A percentile compares a stretch with the other conserved stretches of the same genome.
phyloP scores from a whole-genome alignment of 192 early-diverging fungal species.

The Martensiomyces pterosporus region DNA sequence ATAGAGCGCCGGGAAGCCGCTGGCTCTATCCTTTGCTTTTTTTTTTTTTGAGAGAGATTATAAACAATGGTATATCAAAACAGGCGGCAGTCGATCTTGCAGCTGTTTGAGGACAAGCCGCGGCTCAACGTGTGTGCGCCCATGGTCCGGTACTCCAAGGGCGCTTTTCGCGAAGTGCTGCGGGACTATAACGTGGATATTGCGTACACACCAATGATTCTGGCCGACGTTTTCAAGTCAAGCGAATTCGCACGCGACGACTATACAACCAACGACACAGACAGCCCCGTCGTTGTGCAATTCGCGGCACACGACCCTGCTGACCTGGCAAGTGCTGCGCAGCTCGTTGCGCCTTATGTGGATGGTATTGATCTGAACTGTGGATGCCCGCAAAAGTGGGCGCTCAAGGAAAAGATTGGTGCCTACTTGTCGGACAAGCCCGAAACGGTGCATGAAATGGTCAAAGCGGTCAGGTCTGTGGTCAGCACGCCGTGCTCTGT shows the following conservation, averaged over 20 bases:
- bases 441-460: conserved; percentile 90
- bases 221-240: conserved; percentile 85
- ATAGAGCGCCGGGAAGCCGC: no score
- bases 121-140: conserved; percentile 85
- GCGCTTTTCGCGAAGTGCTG: conserved; percentile 85
- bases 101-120: conserved; percentile 55
- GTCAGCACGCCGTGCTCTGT: conserved; percentile 72
- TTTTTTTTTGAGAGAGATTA: no score
- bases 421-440: conserved; percentile 82
- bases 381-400: conserved; percentile 97
- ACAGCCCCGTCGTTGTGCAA: conserved; percentile 88
- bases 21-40: no score
- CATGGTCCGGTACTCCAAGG: conserved; percentile 96
- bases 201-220: conserved; percentile 94
- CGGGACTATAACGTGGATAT: conserved; percentile 83
- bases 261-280: conserved; percentile 73
- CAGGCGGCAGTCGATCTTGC: conserved; percentile 41
- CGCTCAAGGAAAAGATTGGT: conserved; percentile 84
- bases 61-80: conserved; percentile 25
- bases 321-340: conserved; percentile 82
- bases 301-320: conserved; percentile 81
- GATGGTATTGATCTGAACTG: conserved; percentile 81
- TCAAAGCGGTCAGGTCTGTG: conserved; percentile 65
- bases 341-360: conserved; percentile 73
- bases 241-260: conserved; percentile 82